phyloP scores from a whole-genome alignment of 148 eudicot species.

The Simmondsia chinensis region DNA sequence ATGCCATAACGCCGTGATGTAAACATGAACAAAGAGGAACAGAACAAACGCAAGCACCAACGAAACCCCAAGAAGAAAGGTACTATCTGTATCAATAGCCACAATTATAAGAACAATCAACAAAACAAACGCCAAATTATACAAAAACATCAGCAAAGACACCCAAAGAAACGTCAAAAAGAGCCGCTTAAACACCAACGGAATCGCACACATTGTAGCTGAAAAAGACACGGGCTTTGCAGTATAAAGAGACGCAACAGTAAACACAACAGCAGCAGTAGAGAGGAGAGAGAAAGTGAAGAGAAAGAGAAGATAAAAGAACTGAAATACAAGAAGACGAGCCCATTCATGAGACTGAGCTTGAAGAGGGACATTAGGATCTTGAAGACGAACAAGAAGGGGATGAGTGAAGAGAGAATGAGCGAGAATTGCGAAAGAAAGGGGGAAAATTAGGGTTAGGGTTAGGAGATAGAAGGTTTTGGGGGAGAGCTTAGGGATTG shows the following conservation, averaged over 20 bases:
- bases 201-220: constrained; percentile 58
- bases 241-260: constrained; percentile 86
- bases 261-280: constrained; percentile 89
- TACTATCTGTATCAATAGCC: constrained; percentile 48
- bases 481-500: constrained; percentile 70
- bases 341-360: constrained; percentile 46
- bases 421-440: constrained; percentile 88
- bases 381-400: constrained; percentile 43
- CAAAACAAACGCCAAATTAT: constrained; percentile 39
- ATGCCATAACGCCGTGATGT: constrained; percentile 86
- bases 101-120: constrained; percentile 44
- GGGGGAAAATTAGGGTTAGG: constrained; percentile 78
- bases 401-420: constrained; percentile 94
- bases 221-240: constrained; percentile 67
- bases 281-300: constrained; percentile 84
- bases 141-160: constrained; percentile 44
- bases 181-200: constrained; percentile 65
- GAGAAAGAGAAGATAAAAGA: constrained; percentile 72
- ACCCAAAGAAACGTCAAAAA: constrained; percentile 73
- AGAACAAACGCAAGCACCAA: constrained; percentile 32
- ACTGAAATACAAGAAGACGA: constrained; percentile 60
- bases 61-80: constrained; percentile 30
- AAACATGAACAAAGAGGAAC: constrained; percentile 75
- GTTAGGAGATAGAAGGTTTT: constrained; percentile 78
- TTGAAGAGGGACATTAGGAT: constrained; percentile 19